Percentiles rank a stretch among this genome's conserved stretches.
Evolutionary conservation across 495 filamentous ascomycete species (phyloP).

Genomic region (Penicillium fimorum): DNA sequence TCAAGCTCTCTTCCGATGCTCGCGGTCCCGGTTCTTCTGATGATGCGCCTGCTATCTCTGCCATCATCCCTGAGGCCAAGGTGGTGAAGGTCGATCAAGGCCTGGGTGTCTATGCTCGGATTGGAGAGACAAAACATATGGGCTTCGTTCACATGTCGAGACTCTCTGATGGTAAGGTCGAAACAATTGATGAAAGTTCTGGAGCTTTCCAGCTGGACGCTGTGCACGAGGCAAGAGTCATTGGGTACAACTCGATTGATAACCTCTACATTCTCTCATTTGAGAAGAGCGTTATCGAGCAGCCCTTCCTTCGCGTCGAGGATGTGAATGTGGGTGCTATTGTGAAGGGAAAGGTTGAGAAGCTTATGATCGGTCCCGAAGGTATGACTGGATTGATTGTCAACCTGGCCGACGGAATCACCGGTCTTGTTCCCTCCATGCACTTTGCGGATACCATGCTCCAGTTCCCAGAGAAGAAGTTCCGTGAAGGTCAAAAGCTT

Average conservation of each 20-base stretch:
- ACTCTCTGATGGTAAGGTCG: conserved; percentile 82
- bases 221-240: conserved; percentile 72
- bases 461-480: conserved; percentile 93
- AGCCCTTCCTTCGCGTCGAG: conserved; percentile 84
- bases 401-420: conserved; percentile 79
- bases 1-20: conserved; percentile 58
- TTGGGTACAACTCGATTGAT: conserved; percentile 84
- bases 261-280: conserved; percentile 83
- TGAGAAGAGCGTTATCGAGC: conserved; percentile 75
- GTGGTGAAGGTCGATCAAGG: conserved; percentile 74
- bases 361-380: conserved; percentile 67
- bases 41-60: conserved; percentile 66
- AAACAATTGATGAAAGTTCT: conserved; percentile 67
- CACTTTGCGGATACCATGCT: conserved; percentile 86
- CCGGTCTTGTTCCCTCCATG: conserved; percentile 79
- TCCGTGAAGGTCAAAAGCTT: conserved; percentile 80
- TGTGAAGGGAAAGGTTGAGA: conserved; percentile 82
- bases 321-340: conserved; percentile 80
- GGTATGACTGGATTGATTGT: conserved; percentile 80
- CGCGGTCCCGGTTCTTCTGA: conserved; percentile 45
- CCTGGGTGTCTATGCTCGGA: conserved; percentile 76
- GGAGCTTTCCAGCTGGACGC: conserved; percentile 77
- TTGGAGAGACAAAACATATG: conserved; percentile 67
- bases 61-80: conserved; percentile 70
- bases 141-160: conserved; percentile 94